Evolutionary conservation across 441 rosid species (phyloP), one percentile per base, ranked within the genome.

Genomic region (Viola pubescens): DNA sequence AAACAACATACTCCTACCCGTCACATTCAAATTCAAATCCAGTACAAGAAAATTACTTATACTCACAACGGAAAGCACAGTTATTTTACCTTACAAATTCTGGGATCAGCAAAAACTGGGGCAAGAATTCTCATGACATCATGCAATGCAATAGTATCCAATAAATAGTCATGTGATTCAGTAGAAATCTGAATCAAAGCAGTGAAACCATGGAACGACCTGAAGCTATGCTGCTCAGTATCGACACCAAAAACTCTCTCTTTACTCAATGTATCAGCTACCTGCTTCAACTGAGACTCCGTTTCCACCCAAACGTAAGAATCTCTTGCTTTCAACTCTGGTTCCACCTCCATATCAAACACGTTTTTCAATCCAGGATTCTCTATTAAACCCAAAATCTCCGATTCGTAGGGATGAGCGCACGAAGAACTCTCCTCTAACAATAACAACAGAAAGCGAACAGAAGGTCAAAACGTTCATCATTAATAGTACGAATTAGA

Each of bases 131-230:
- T 75, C 87, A 89, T 86, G 58, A 12, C 72, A 73, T 89, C 97
- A 76, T 89, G 98, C 55, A 92, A 77, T 7, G 82, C 81, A 59
- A 87, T 78, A 2, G 94, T 69, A 74, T 92, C 98, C 61, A 92
- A 78, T 81, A 92, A 76, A 79, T 76, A 92, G 58, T 92, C 96
- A 34, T 79, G 75, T 5, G 73, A 72, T 50, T 59, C 60, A 6
- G 91, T 84, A 43, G 97, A 89, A 70, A 89, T 87, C 98, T 92
- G 98, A 69, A 92, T 63, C 3, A 89, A 68, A 75, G 96, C 88
- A n/a, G 97, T 92, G 74, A 92, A 86, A 39, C 98, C 96, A 14
- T 82, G 82, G 78, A 84, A 92, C 0, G 97, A 92, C 3, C 86
- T 76, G 4, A 87, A 62, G 64, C 94, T 84, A 71, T 92, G 98